Conservation (phyloP, 2,329 filamentous ascomycete species). For the Colletotrichum sp. region DNA sequence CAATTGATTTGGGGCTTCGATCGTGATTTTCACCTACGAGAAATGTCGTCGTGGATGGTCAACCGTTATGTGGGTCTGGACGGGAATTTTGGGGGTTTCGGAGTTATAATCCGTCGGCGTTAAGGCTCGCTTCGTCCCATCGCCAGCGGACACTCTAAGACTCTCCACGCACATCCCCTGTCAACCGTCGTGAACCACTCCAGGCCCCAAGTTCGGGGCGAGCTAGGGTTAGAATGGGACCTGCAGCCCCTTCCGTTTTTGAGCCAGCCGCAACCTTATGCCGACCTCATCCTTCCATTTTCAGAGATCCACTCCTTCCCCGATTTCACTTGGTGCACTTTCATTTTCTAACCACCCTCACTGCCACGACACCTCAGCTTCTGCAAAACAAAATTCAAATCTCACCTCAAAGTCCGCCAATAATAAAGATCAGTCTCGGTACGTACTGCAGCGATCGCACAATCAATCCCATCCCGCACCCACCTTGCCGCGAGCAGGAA, state of each 20-base stretch:
- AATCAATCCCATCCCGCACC: not conserved
- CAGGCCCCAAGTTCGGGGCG: too few relatives aligned
- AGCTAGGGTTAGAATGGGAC: too few relatives aligned
- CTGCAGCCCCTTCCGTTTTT: too few relatives aligned
- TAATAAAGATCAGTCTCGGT: not conserved
- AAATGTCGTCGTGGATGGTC: not conserved
- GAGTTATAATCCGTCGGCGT: not conserved
- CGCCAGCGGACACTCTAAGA: too few relatives aligned
- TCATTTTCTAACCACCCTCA: too few relatives aligned
- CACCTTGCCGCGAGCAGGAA: rapidly evolving
- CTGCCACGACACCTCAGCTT: too few relatives aligned
- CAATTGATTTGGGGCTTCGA: too few relatives aligned
- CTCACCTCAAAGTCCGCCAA: not conserved
- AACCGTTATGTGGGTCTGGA: not conserved
- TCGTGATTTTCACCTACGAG: not conserved
- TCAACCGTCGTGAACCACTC: too few relatives aligned
- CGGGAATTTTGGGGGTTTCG: not conserved
- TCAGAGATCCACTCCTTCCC: not conserved
- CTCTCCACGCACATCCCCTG: too few relatives aligned
- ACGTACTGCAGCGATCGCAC: not conserved
- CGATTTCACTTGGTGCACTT: not conserved
- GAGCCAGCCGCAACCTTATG: too few relatives aligned
- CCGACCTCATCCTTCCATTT: too few relatives aligned
- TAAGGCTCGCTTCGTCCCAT: not conserved
- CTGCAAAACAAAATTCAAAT: too few relatives aligned